phyloP scores from a whole-genome alignment of 106 monocot genomes.

The Phalaenopsis aphrodite region DNA sequence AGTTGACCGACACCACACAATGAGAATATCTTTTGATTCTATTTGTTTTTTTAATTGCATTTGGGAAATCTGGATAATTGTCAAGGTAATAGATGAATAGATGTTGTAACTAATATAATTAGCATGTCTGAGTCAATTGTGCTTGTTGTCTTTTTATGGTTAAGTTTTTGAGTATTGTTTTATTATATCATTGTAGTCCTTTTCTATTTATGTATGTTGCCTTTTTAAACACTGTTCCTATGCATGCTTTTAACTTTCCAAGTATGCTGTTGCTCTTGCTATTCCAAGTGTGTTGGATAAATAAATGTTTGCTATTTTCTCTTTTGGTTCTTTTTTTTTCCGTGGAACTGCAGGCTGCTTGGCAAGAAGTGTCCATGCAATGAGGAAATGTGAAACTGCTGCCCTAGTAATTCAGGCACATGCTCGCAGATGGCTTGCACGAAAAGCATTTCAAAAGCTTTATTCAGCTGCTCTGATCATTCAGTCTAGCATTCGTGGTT shows the following conservation, averaged over 20 bases:
- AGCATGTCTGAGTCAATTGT: no score
- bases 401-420: conserved; percentile 63
- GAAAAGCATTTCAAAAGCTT: conserved; percentile 26
- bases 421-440: conserved; percentile 48
- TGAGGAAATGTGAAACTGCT: conserved; percentile 47
- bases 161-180: no score
- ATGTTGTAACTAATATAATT: no score
- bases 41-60: no score
- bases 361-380: conserved; percentile 39
- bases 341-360: conserved; percentile 38
- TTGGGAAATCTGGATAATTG: no score
- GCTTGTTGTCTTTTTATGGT: no score
- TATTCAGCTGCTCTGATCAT: conserved; percentile 47
- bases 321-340: background rate
- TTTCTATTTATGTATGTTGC: no score
- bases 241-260: background rate
- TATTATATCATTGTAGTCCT: no score
- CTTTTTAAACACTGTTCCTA: no score
- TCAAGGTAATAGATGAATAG: no score
- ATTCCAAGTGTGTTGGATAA: background rate
- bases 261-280: background rate
- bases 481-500: conserved; percentile 64
- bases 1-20: no score
- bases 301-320: background rate
- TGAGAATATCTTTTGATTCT: no score